phyloP scores from a whole-genome alignment of 73 alveolate genomes.

The Stentor roeselii region DNA sequence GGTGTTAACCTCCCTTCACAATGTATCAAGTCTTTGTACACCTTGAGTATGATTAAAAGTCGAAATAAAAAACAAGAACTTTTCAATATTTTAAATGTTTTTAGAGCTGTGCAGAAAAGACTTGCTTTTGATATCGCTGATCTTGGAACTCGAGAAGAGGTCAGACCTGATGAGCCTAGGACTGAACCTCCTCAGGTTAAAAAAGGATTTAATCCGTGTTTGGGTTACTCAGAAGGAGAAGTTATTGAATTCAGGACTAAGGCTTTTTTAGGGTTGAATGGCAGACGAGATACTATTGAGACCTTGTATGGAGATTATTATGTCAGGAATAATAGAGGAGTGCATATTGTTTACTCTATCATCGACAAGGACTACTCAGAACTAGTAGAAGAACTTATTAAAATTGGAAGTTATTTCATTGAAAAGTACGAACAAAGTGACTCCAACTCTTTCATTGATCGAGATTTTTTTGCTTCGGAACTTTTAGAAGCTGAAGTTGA shows the following conservation, averaged over 20 bases:
- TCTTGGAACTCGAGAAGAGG: constrained; percentile 51
- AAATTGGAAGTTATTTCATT: constrained; percentile 78
- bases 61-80: constrained; percentile 17
- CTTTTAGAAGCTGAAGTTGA: constrained; percentile 66
- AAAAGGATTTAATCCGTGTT: neutral
- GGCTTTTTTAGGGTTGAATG: neutral
- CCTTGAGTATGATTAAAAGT: neutral
- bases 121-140: constrained; percentile 41
- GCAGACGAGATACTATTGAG: constrained; percentile 8
- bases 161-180: constrained; percentile 12
- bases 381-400: constrained; percentile 74
- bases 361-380: constrained; percentile 72
- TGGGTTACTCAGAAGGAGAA: neutral
- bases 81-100: constrained; percentile 34
- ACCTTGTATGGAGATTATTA: neutral
- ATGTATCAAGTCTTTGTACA: constrained; percentile 1
- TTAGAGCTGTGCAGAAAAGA: constrained; percentile 46
- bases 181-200: neutral
- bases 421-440: constrained; percentile 77
- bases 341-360: constrained; percentile 72
- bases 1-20: constrained; percentile 2
- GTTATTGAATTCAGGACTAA: neutral
- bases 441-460: constrained; percentile 69
- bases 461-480: constrained; percentile 70
- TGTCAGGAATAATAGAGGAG: constrained; percentile 82